Evolutionary conservation across 495 filamentous ascomycete species (phyloP), one percentile per base, ranked within the genome.

Genomic region (Letharia lupina): DNA sequence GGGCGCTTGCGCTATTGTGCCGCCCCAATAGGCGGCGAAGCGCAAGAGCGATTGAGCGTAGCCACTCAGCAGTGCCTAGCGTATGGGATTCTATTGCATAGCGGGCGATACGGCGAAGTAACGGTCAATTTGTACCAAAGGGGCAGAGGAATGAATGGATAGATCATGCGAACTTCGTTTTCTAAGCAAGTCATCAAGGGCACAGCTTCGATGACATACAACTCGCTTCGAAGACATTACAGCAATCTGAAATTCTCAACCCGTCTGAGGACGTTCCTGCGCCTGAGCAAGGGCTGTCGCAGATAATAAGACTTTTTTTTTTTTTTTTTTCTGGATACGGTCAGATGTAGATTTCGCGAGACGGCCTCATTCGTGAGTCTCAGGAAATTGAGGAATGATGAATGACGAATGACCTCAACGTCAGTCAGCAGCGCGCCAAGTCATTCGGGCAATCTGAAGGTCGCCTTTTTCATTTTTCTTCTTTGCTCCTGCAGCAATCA

Each of bases 1-100:
- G 20, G 80, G 80, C 33, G 79, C 69, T 28, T 63, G 54, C 50
- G 76, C 61, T 76, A 81, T 75, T 47, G 78, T 78, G 75, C 78
- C 60, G 45, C 65, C 78, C 42, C 77, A 81, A 65, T 76, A 78
- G 69, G 9, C 47, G n/a, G 45, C 56, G 12, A 33, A 20, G 5
- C 57, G 56, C 41, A 37, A 18, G 40, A 33, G n/a, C 58, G 44
- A 47, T 60, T 59, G 40, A 48, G 59, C 47, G 47, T 35, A 60
- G 62, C 18, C 3, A 10, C 18, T 58, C 37, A 37, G 58, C 45
- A 33, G 7, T 45, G n/a, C 42, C 31, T 64, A 52, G 23, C 15
- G 18, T 60, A 35, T 16, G 54, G 18, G 33, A n/a, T 58, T 33
- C 65, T 20, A n/a, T 59, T 33, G 65, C 65, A 62, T 66, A 66